These are phyloP conservation scores for Wickerhamomyces silvicola DNA, from an alignment of 805 yeast genomes.

Conservation along the genomic window DNA sequence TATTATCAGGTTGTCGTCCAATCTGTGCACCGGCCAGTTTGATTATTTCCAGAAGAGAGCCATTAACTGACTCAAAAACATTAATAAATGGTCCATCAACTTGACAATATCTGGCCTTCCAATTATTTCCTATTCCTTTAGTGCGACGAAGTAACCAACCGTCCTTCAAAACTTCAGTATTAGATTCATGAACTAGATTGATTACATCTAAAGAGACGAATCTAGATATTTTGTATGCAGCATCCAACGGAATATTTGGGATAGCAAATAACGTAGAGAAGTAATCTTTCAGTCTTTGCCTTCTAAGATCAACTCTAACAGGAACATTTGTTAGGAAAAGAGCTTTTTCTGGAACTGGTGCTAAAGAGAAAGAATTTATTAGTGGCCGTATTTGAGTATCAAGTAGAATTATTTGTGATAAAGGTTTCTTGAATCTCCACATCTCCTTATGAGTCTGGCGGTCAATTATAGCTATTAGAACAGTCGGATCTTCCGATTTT, in stretches of 20 bases:
- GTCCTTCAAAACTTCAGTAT: constrained; percentile 48
- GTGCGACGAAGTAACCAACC: constrained; percentile 60
- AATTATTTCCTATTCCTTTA: constrained; percentile 54
- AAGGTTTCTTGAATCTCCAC: constrained; percentile 67
- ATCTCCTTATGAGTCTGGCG: constrained; percentile 55
- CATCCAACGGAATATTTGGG: constrained; percentile 51
- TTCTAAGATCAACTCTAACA: constrained; percentile 54
- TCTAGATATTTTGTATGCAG: constrained; percentile 48
- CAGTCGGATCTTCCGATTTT: constrained; percentile 49
- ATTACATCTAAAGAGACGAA: constrained; percentile 65
- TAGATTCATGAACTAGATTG: constrained; percentile 47
- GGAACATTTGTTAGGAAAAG: constrained; percentile 59
- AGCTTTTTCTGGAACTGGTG: constrained; percentile 57
- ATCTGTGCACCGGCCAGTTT: constrained; percentile 45
- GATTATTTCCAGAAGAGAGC: constrained; percentile 46
- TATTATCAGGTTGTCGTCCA: constrained; percentile 39
- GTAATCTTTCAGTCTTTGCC: constrained; percentile 49
- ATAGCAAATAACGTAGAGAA: constrained; percentile 49
- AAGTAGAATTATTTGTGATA: constrained; percentile 51
- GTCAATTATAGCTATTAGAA: constrained; percentile 60
- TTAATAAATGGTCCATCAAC: constrained; percentile 54
- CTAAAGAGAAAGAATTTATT: constrained; percentile 41
- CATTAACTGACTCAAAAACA: constrained; percentile 52
- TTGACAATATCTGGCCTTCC: constrained; percentile 69
- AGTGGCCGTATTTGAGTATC: constrained; percentile 53